A percentile compares a stretch with the other conserved stretches of the same genome.
phyloP scores from a whole-genome alignment of 2,329 filamentous ascomycete genomes.

The Graphium sp. region DNA sequence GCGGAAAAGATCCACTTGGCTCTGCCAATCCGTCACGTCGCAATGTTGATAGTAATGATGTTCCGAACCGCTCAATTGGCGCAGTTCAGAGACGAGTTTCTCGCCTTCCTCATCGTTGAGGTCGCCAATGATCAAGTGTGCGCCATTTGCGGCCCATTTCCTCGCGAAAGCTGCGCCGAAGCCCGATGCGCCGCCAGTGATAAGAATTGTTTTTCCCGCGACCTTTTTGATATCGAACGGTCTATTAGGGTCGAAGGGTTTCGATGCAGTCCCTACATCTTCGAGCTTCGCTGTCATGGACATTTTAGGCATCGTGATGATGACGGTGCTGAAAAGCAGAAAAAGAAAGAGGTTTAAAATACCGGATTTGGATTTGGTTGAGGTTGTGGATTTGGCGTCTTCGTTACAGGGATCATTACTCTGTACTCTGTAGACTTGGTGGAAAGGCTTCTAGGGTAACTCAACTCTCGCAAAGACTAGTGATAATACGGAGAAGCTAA shows the following conservation, averaged over 20 bases:
- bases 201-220: conserved; percentile 37
- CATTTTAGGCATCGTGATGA: too few species aligned
- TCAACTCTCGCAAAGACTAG: too few species aligned
- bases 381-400: too few species aligned
- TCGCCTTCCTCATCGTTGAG: conserved; percentile 36
- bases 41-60: conserved; percentile 30
- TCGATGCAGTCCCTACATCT: too few species aligned
- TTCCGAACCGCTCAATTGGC: conserved; percentile 10
- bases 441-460: too few species aligned
- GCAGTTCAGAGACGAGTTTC: conserved; percentile 33
- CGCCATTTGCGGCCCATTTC: conserved; percentile 36
- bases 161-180: conserved; percentile 37
- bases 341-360: too few species aligned
- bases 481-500: too few species aligned
- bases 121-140: conserved; percentile 47
- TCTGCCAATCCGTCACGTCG: conserved; percentile 49
- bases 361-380: too few species aligned
- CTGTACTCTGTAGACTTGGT: too few species aligned
- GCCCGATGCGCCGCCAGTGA: conserved; percentile 48
- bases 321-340: too few species aligned
- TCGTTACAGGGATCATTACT: too few species aligned
- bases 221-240: conserved; percentile 27
- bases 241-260: conserved; percentile 24
- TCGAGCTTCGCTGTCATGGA: too few species aligned
- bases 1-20: conserved; percentile 47